These are phyloP conservation scores for Ophiorrhiza pumila DNA, from an alignment of 257 asterid species.

Conservation along the genomic window DNA sequence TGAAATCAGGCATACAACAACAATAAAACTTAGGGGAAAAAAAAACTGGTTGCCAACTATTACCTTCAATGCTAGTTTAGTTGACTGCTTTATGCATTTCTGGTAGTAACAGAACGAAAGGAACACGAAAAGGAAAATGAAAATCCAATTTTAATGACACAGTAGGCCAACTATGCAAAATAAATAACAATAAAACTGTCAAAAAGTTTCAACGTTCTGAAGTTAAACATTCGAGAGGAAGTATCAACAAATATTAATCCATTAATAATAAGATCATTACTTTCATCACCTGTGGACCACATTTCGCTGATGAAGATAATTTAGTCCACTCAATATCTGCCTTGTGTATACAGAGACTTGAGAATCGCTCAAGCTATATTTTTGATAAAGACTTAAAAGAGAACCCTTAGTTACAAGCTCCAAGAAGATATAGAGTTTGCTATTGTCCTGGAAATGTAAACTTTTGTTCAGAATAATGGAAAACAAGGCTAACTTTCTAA, in stretches of 20 bases:
- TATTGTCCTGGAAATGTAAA: constrained; percentile 53
- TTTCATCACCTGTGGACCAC: constrained; percentile 94
- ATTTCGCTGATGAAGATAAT: constrained; percentile 76
- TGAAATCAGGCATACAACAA: too few relatives aligned
- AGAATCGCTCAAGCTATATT: constrained; percentile 63
- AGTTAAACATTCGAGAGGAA: not conserved
- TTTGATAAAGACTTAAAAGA: constrained; percentile 73
- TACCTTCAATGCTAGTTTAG: not conserved
- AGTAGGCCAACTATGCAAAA: not conserved
- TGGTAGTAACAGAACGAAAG: not conserved
- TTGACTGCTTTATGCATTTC: not conserved
- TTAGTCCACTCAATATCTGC: constrained; percentile 87
- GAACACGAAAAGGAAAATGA: not conserved
- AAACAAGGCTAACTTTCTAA: not conserved
- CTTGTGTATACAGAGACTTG: constrained; percentile 80
- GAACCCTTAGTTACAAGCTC: constrained; percentile 92
- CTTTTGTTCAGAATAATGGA: not conserved
- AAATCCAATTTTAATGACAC: not conserved
- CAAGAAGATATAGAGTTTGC: constrained; percentile 77
- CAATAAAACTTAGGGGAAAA: not conserved
- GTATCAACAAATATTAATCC: not conserved
- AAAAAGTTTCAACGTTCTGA: too few relatives aligned
- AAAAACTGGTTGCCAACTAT: not conserved
- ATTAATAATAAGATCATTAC: constrained; percentile 26
- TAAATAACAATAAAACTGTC: too few relatives aligned